Evolutionary conservation across 2,329 filamentous ascomycete genomes (phyloP), one percentile per base, ranked within the genome.

Genomic region (Keithomyces neogunnii): DNA sequence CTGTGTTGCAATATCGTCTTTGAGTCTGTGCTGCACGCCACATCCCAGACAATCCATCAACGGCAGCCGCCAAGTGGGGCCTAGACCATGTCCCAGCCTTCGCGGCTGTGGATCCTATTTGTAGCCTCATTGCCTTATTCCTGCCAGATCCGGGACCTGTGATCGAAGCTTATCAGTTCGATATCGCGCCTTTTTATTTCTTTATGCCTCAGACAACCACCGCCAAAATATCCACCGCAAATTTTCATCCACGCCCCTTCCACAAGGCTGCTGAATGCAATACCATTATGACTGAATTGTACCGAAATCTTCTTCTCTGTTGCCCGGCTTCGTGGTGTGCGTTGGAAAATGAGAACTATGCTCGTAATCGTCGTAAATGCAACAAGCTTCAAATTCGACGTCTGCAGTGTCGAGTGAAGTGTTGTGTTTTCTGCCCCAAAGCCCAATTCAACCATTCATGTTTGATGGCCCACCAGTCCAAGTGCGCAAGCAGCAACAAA

Each of bases 201-300:
- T 47, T 53, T 42, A 47, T 59, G 58, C 57, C 56, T 59, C 54
- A 57, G 58, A 59, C 57, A 57, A 53, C 57, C 48, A 40, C 35
- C 30, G 45, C 33, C 44, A 48, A 6, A 28, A 39, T 49, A 45
- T 49, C 51, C 47, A 53, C 31, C 40, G 48, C 44, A 47, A 55
- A 42, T 52, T 55, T 54, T 52, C 45, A 30, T 42, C 44, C 45
- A 19, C 51, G 30, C 47, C 30, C 40, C 45, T 42, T 39, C 36
- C 29, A 11, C 10, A 43, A 31, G 31, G 44, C n/a, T 5, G 19
- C 19, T 19, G 19, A 19, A 19, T 19, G 19, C 19, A 19, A 19
- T 19, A 19, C 19, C 19, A 19, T 19, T 19, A 19, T 19, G 19
- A 19, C 19, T 19, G 19, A 19, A 19, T 19, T 19, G 19, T 19